Evolutionary conservation across 2,329 filamentous ascomycete species (phyloP), one percentile per base, ranked within the genome.

Genomic region (Dothidotthia symphoricarpi): DNA sequence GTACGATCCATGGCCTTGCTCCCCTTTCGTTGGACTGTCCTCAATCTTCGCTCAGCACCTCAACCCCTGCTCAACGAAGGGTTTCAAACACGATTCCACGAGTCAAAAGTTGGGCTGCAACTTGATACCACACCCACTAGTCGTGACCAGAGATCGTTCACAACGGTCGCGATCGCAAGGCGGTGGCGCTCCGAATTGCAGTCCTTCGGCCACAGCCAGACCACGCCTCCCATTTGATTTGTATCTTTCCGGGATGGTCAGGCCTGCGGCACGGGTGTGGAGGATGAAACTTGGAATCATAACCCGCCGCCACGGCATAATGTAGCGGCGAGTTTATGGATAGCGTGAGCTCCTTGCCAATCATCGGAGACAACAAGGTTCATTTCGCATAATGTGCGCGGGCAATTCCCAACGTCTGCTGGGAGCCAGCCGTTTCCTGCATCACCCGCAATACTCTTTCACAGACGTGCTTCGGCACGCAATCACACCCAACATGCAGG

Each of bases 261-360:
- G 50, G 47, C 41, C 33, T 47, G 47, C 51, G 45, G 45, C 51
- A 39, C 40, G 35, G 44, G 29, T 25, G 34, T 31, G 39, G 51
- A 55, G 51, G 47, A 53, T 61, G 59, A 62, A 60, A 63, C 59
- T 41, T 34, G 38, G 41, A 45, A 39, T 48, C 39, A 47, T 47
- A 45, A 31, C 36, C 46, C 47, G 43, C 43, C 36, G 43, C 33
- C 16, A 41, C 33, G 43, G 51, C 39, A 28, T 36, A 34, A 16
- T 27, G 39, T 47, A 45, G 36, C 43, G 39, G 37, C 28, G 29
- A 39, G 38, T 31, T 34, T 39, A 53, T 28, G 36, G 41, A 45
- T 48, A 46, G 46, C 47, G 17, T 37, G 33, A 39, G 37, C 16
- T 32, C 31, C 30, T 31, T 33, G 35, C 33, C 27, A 24, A 35